A percentile compares a stretch with the other conserved stretches of the same genome.
Conservation (phyloP, 371 early-diverging fungal genomes). For the Thermomucor indicae-seudaticae region DNA sequence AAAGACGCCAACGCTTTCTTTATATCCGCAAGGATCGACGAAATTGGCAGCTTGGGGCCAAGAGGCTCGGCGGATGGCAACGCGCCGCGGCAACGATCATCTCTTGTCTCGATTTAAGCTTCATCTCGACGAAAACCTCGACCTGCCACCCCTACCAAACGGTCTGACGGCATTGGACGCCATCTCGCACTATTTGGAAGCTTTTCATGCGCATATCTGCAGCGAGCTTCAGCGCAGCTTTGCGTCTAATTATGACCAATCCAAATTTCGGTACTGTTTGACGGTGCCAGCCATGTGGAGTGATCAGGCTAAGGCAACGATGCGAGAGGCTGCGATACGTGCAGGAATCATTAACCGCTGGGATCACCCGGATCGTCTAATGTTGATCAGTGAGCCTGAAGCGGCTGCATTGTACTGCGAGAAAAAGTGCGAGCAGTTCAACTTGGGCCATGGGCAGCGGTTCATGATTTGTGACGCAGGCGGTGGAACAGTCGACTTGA, state of each 20-base stretch:
- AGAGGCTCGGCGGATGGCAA: slow-evolving; percentile 38
- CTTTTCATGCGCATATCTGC: slow-evolving; percentile 39
- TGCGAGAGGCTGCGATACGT: slow-evolving; percentile 46
- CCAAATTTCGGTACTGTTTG: slow-evolving; percentile 43
- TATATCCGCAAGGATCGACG: slow-evolving; percentile 40
- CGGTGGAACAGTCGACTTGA: slow-evolving; percentile 63
- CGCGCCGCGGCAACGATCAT: slow-evolving; percentile 37
- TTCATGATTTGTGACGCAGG: slow-evolving; percentile 68
- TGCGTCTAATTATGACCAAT: slow-evolving; percentile 41
- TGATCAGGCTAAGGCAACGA: slow-evolving; percentile 45
- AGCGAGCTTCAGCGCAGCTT: slow-evolving; percentile 42
- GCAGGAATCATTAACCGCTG: slow-evolving; percentile 41
- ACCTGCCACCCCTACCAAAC: slow-evolving; percentile 16
- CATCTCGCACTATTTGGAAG: slow-evolving; percentile 36
- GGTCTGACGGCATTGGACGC: slow-evolving; percentile 11
- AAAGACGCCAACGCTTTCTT: slow-evolving; percentile 41
- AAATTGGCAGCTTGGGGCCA: slow-evolving; percentile 46
- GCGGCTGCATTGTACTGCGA: slow-evolving; percentile 48
- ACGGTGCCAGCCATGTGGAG: slow-evolving; percentile 54
- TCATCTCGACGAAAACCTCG: slow-evolving; percentile 40
- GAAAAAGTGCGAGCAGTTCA: slow-evolving; percentile 44
- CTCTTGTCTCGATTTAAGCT: slow-evolving; percentile 41
- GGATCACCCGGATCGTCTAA: slow-evolving; percentile 44
- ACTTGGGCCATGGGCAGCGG: slow-evolving; percentile 39
- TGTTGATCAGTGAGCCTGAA: slow-evolving; percentile 54